phyloP scores from a whole-genome alignment of 768 basidiomycete species.

The Amanita polypyramis region DNA sequence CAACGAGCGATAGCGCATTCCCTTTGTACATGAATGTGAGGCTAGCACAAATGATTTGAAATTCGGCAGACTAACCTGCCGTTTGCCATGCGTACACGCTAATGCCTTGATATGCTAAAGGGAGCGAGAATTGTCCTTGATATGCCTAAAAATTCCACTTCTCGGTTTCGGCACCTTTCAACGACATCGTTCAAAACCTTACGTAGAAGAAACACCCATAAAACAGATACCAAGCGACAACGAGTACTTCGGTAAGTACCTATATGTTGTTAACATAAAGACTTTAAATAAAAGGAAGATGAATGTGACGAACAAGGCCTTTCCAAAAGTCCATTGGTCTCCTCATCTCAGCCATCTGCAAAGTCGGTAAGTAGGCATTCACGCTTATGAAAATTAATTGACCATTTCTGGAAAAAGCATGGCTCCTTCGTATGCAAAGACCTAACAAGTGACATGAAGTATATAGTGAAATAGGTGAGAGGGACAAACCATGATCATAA shows the following conservation, averaged over 20 bases:
- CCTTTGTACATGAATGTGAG: slow-evolving; percentile 14
- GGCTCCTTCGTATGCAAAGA: slow-evolving; percentile 47
- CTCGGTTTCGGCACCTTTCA: not conserved
- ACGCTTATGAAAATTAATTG: not conserved
- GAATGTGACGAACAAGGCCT: slow-evolving; percentile 33
- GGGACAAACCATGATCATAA: slow-evolving; percentile 45
- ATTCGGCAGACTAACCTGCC: slow-evolving; percentile 20
- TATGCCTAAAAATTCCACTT: slow-evolving; percentile 25
- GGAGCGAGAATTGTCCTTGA: slow-evolving; percentile 51
- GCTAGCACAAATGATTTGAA: not conserved
- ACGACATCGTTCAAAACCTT: slow-evolving; percentile 6
- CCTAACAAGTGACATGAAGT: slow-evolving; percentile 16
- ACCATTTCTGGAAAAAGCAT: slow-evolving; percentile 38
- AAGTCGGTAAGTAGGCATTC: slow-evolving; percentile 13
- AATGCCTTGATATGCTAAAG: slow-evolving; percentile 35
- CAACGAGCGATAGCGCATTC: slow-evolving; percentile 36
- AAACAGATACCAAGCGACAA: slow-evolving; percentile 41
- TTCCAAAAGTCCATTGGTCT: slow-evolving; percentile 65
- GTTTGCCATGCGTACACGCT: slow-evolving; percentile 37
- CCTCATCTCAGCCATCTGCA: slow-evolving; percentile 53
- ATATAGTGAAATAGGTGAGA: not conserved
- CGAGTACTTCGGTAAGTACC: slow-evolving; percentile 36
- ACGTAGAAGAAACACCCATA: slow-evolving; percentile 43
- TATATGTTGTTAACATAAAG: slow-evolving; percentile 7
- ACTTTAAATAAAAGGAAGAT: not conserved